Percentiles rank a stretch among this genome's conserved stretches.
These are phyloP conservation scores for Hypsizygus ulmarius DNA, from an alignment of 1,284 basidiomycete genomes.

Conservation along the genomic window DNA sequence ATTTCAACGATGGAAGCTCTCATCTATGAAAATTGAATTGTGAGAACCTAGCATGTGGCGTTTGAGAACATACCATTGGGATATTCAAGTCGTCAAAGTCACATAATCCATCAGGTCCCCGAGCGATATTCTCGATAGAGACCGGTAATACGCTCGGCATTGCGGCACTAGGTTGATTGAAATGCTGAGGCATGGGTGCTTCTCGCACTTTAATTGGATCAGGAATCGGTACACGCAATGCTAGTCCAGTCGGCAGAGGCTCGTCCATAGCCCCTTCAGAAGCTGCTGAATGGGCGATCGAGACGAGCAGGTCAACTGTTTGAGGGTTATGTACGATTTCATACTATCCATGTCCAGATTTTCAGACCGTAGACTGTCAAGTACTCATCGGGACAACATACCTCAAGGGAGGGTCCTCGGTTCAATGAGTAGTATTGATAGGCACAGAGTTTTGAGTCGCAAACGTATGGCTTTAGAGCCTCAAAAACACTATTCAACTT, in stretches of 20 bases:
- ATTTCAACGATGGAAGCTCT: slow-evolving; percentile 39
- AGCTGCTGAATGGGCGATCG: slow-evolving; percentile 55
- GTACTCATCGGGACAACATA: slow-evolving; percentile 23
- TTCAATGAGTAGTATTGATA: slow-evolving; percentile 65
- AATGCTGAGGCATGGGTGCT: background rate
- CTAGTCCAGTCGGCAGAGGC: slow-evolving; percentile 57
- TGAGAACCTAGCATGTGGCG: background rate
- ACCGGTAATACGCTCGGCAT: background rate
- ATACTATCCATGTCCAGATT: slow-evolving; percentile 39
- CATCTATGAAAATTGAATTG: slow-evolving; percentile 37
- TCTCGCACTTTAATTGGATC: slow-evolving; percentile 13
- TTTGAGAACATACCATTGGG: slow-evolving; percentile 28
- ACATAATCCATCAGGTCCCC: slow-evolving; percentile 37
- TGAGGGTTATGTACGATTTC: slow-evolving; percentile 58
- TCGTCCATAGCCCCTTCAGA: slow-evolving; percentile 48
- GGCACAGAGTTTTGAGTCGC: slow-evolving; percentile 54
- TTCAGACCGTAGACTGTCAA: background rate
- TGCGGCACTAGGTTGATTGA: background rate
- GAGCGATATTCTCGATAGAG: background rate
- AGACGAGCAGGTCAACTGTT: slow-evolving; percentile 60
- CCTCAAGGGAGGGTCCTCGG: slow-evolving; percentile 62
- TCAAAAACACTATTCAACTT: slow-evolving; percentile 49
- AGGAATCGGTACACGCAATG: slow-evolving; percentile 45
- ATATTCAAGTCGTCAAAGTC: slow-evolving; percentile 48
- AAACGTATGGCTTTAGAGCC: slow-evolving; percentile 66